These are phyloP conservation scores for Bacterosira constricta DNA, from an alignment of 108 stramenopile genomes.

Conservation along the genomic window DNA sequence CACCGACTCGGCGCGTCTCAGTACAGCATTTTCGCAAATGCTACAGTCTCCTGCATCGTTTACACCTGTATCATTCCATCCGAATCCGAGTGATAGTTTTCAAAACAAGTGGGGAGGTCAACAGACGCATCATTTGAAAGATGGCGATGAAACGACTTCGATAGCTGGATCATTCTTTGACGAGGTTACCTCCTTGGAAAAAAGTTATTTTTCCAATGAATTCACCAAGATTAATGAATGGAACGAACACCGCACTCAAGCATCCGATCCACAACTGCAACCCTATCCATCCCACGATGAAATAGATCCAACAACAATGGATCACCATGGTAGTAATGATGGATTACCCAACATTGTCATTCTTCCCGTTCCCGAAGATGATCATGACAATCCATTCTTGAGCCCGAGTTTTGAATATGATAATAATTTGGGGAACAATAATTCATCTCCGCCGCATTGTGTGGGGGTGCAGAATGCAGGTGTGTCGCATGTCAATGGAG, in stretches of 20 bases:
- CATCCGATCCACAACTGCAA: neutral
- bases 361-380: constrained; percentile 15
- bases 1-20: constrained; percentile 6
- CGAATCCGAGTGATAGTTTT: constrained; percentile 1
- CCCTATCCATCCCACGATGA: neutral
- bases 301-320: neutral
- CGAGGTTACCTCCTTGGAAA: constrained; percentile 6
- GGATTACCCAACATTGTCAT: constrained; percentile 21
- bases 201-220: neutral
- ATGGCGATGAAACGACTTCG: neutral
- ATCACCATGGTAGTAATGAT: constrained; percentile 2
- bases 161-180: constrained; percentile 26
- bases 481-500: constrained; percentile 39
- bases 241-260: neutral
- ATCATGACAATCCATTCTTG: constrained; percentile 1
- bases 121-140: neutral
- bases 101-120: neutral
- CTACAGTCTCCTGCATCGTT: constrained; percentile 32
- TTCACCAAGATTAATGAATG: neutral
- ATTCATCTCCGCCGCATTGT: constrained; percentile 12
- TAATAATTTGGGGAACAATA: neutral
- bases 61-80: constrained; percentile 25
- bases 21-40: constrained; percentile 33
- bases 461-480: constrained; percentile 31
- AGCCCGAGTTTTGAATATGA: no score